Evolutionary conservation across 345 rosid genomes (phyloP), one percentile per base, ranked within the genome.

Genomic region (Ailanthus altissimus): DNA sequence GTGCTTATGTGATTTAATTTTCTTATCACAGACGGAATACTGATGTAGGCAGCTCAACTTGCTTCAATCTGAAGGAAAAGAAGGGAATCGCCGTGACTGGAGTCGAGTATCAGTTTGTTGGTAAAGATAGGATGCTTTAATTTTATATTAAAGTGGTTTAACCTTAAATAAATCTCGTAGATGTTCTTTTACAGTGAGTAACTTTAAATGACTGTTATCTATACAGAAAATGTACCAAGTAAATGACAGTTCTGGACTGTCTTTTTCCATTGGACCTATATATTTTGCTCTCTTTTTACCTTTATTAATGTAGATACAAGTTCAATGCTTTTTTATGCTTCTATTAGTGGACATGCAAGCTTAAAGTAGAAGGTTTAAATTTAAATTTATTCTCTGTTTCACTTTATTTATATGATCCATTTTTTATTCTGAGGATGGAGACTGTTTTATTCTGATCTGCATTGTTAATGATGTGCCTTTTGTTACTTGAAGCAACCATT

Each of bases 21-120:
- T 45, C 21, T 73, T 5, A 28, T 47, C 76, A 46, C 68, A 43
- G 68, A 45, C 46, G 58, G 15, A 59, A 45, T 60, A n/a, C 45
- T 60, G 5, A 20, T 32, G 0, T 21, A 18, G 65, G 6, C 68
- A 3, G 26, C 66, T 13, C 32, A 8, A 20, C 32, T 51, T 60
- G 9, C 32, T 70, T 58, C 42, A 15, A 63, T 21, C 23, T 23
- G 25, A 25, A 46, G 12, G 45, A 18, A 73, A 46, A 26, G 26
- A 61, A 60, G 57, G 67, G 53, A 62, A 28, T 73, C 53, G 5
- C 20, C 46, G 76, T 43, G 12, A 16, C 1, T 28, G 45, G 10
- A 20, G 56, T 58, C 64, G 1, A 7, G 13, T n/a, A 40, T 2
- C 28, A 15, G 26, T 25, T 28, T 6, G 49, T 15, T 25, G 25